Evolutionary conservation across 176 grass and related monocot species (phyloP), one percentile per base, ranked within the genome.

Genomic region (Oryza punctata): DNA sequence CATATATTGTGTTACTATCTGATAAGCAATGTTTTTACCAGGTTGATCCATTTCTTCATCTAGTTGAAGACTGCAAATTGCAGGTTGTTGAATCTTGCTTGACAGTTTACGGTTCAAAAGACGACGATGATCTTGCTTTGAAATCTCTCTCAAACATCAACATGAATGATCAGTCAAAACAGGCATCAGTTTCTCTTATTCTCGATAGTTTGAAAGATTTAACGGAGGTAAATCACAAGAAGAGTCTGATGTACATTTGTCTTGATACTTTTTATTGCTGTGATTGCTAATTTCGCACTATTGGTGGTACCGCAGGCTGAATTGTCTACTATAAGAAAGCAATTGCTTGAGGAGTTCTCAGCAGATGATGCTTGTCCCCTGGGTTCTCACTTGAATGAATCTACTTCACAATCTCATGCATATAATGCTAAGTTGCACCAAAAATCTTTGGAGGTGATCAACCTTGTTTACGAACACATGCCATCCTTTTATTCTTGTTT

Each of bases 61-160:
- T 98, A 82, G 85, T 98, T 74, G 96, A 95, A 77, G 96, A 98
- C 75, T 80, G 82, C 77, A 98, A 83, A 82, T 86, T 98, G 50
- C 79, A 91, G 87, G 93, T 78, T 71, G 25, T 86, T 76, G 76
- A 88, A 46, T 61, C 80, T 80, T 76, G 37, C 50, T 85, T 41
- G 71, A 88, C 61, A 77, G 78, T 78, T 65, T 98, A 93, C 27
- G 96, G 96, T 26, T 98, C 91, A 40, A 84, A 91, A 83, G 91
- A 98, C 59, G 91, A 98, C 83, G 87, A 95, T 13, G 80, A 72
- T 70, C 76, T 87, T 90, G 91, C 96, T 88, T 71, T 91, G 76
- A 88, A 93, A 84, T 86, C 85, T 60, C 86, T 98, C 68, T 90
- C 87, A 67, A 88, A 90, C 50, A 87, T 95, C 67, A 73, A 70